Percentiles rank a stretch among this genome's conserved stretches.
Conservation (phyloP, 106 monocot genomes). For the Dendrobium chrysotoxum region DNA sequence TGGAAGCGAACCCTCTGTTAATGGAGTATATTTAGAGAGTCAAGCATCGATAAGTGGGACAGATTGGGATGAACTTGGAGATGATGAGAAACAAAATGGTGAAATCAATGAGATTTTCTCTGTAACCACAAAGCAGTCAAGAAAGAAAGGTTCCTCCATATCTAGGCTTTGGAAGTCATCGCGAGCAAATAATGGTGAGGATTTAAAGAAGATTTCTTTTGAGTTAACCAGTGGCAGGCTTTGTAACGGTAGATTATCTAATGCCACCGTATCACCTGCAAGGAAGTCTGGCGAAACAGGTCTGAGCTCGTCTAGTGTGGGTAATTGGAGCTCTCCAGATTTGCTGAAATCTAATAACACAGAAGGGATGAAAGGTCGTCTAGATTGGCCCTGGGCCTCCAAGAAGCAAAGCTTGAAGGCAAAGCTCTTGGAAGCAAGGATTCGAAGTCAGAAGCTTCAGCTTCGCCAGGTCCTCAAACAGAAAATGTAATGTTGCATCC, state of each 20-base stretch:
- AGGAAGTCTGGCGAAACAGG: conserved; percentile 21
- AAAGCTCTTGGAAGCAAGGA: conserved; percentile 66
- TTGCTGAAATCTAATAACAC: conserved; percentile 28
- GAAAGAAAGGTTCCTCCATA: conserved; percentile 62
- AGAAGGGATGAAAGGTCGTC: conserved; percentile 39
- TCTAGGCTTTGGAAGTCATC: conserved; percentile 69
- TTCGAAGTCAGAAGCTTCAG: conserved; percentile 65
- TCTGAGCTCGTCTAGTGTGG: conserved; percentile 29
- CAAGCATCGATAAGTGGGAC: conserved; percentile 57
- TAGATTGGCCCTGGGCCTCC: conserved; percentile 40
- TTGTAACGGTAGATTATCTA: conserved; percentile 33
- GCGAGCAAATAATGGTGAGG: conserved; percentile 11
- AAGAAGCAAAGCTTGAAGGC: conserved; percentile 68
- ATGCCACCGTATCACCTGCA: conserved; percentile 28
- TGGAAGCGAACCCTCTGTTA: conserved; percentile 79
- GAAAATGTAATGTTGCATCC: conserved; percentile 31
- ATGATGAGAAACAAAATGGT: conserved; percentile 27
- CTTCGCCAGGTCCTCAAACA: conserved; percentile 68
- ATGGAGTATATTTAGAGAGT: conserved; percentile 45
- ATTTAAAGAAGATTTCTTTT: conserved; percentile 19
- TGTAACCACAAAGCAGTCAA: conserved; percentile 30
- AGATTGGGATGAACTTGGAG: conserved; percentile 46
- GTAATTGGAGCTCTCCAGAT: conserved; percentile 40
- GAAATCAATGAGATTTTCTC: conserved; percentile 65
- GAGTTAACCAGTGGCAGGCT: conserved; percentile 27